Base-by-base conservation (phyloP, 1,284 basidiomycete genomes). In the Uromyces viciae-fabae region DNA sequence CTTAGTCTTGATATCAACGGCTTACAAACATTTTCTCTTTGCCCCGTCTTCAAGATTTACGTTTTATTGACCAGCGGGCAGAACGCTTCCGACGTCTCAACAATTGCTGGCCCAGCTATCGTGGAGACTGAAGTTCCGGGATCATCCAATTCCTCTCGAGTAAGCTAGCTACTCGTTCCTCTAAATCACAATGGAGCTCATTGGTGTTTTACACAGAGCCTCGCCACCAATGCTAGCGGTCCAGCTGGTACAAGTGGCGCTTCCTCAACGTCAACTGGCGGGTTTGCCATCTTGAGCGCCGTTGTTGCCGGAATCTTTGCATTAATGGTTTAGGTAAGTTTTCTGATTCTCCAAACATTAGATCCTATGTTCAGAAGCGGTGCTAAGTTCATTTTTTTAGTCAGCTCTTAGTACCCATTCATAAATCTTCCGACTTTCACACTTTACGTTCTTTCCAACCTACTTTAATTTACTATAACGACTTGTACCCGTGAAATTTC, bases 41-140 rank as follows among this genome's bases (percentile, higher is more conserved):
- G n/a, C 19, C 62, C 36, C 22, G n/a, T 43, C 2, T 42, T 22
- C 28, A 25, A 77, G 75, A 40, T 66, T 54, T 77, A 77, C 75
- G 43, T 77, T 31, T 46, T 77, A 17, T 68, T 77, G 43, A 66
- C 75, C 43, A 66, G 60, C 14, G 58, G 42, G 17, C 75, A 77
- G 33, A 77, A 77, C 62, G 75, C 54, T 36, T 66, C 75, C 15
- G 75, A 77, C 46, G 40, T 19, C 43, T 66, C 62, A 17, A 77
- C 75, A 14, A 52, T 77, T 56, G 75, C 75, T 14, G 75, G 75
- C 11, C 75, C 75, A 43, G 75, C 60, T 22, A 77, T 77, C 28
- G 36, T 77, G 28, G 75, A 77, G 25, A 77, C 46, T 2, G 75
- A 77, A n/a, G 40, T 49, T 31, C 31, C 75, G 66, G 75, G 75